Percentiles rank a stretch among this genome's conserved stretches.
phyloP scores from a whole-genome alignment of 1,284 basidiomycete species.

The Apiotrichum montevideense region DNA sequence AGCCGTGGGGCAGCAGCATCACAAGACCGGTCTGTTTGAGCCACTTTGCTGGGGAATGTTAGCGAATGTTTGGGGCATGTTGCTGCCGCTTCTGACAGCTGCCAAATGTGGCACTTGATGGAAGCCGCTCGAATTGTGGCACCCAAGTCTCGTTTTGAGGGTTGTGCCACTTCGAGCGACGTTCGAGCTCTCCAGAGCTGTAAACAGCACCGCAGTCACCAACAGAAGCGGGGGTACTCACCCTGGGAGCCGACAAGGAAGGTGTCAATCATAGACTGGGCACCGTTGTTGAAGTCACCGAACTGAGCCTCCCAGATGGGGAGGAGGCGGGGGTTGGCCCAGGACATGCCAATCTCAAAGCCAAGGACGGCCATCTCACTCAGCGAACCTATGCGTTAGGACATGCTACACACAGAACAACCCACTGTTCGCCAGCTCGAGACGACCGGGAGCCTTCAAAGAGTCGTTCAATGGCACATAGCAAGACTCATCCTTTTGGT shows the following conservation, averaged over 20 bases:
- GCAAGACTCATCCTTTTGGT: constrained; percentile 72
- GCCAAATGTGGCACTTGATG: neutral
- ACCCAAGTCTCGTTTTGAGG: too few species aligned
- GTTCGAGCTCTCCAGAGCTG: too few species aligned
- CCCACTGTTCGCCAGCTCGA: constrained; percentile 79
- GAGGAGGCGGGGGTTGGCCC: constrained; percentile 70
- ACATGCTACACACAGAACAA: neutral
- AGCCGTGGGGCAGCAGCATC: constrained; percentile 74
- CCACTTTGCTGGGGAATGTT: constrained; percentile 68
- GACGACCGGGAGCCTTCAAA: constrained; percentile 54
- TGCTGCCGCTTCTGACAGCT: too few species aligned
- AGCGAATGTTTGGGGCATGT: neutral
- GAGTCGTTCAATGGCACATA: constrained; percentile 66
- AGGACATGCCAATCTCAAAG: constrained; percentile 83
- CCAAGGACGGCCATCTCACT: constrained; percentile 77
- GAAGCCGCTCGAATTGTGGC: too few species aligned
- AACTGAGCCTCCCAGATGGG: constrained; percentile 84
- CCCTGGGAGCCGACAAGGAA: constrained; percentile 77
- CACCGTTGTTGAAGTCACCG: constrained; percentile 88
- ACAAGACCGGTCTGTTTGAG: constrained; percentile 83
- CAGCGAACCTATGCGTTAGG: constrained; percentile 57
- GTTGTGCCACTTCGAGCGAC: too few species aligned
- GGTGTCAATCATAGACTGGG: constrained; percentile 80
- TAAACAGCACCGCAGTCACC: too few species aligned
- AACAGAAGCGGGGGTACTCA: constrained; percentile 43